Conservation (phyloP, 345 rosid genomes). For the Syzygium oleosum region DNA sequence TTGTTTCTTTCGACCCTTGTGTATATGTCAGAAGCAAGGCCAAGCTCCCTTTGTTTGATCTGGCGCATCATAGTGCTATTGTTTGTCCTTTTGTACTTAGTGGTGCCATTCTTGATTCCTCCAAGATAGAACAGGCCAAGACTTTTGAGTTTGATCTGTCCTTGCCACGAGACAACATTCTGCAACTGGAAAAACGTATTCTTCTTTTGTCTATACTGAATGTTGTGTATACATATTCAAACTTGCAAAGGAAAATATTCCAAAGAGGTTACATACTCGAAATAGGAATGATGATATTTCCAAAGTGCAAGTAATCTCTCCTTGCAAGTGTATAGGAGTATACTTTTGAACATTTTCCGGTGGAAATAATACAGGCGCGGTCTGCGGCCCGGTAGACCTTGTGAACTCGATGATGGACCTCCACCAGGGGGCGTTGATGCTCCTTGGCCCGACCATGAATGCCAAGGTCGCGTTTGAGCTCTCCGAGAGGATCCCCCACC, state of each 20-base stretch:
- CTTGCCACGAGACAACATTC: background rate
- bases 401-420: constrained; percentile 97
- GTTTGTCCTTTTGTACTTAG: background rate
- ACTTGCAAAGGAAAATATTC: background rate
- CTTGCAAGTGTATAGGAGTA: background rate
- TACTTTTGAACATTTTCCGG: background rate
- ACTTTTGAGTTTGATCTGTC: background rate
- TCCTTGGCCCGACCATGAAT: constrained; percentile 95
- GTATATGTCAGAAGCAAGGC: background rate
- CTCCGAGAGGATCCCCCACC: constrained; percentile 81
- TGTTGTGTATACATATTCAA: background rate
- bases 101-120: background rate
- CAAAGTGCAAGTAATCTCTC: background rate
- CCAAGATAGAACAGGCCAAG: background rate
- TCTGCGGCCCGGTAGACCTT: constrained; percentile 72
- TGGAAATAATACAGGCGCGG: constrained; percentile 46
- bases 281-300: background rate
- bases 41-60: background rate
- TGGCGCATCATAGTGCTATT: background rate
- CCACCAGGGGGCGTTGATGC: constrained; percentile 82
- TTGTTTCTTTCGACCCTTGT: background rate
- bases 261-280: background rate
- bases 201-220: background rate
- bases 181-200: background rate
- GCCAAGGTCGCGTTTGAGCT: constrained; percentile 88